Evolutionary conservation across 441 rosid genomes (phyloP).

Genomic region (Geranium incanum): DNA sequence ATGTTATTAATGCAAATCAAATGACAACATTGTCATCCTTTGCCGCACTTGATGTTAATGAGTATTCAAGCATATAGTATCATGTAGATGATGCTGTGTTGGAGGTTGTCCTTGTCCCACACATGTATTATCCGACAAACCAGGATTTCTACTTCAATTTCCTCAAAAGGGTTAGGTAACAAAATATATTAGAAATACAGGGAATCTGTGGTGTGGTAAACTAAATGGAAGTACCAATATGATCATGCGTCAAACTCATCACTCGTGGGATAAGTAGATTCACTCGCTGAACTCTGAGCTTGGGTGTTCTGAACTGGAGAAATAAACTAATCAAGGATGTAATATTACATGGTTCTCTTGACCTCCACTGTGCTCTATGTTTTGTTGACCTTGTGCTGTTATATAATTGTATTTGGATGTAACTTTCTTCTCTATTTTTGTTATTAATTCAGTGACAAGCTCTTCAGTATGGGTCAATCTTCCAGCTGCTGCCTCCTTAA

Average conservation of each 20-base stretch:
- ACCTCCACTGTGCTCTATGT: background rate
- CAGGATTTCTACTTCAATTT: background rate
- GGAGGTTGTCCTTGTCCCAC: background rate
- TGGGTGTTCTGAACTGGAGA: conserved; percentile 1
- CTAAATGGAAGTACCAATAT: background rate
- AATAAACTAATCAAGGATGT: conserved; percentile 2
- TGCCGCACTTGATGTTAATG: background rate
- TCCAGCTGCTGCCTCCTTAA: conserved; percentile 85
- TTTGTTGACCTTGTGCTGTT: conserved; percentile 14
- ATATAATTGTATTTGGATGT: conserved; percentile 15
- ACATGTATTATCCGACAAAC: background rate
- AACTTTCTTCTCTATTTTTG: conserved; percentile 18
- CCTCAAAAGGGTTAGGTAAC: background rate
- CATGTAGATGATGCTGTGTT: background rate
- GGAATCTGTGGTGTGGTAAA: conserved; percentile 3
- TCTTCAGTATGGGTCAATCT: conserved; percentile 93
- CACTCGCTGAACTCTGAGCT: background rate
- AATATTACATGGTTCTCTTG: background rate
- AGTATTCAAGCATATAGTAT: background rate
- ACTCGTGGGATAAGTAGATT: background rate
- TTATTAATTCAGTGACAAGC: conserved; percentile 71
- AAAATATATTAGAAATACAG: background rate
- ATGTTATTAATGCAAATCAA: background rate
- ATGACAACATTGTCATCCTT: background rate
- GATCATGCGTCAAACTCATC: background rate